A percentile compares a stretch with the other conserved stretches of the same genome.
phyloP scores from a whole-genome alignment of 257 asterid species.

The Solanum chmielewskii region DNA sequence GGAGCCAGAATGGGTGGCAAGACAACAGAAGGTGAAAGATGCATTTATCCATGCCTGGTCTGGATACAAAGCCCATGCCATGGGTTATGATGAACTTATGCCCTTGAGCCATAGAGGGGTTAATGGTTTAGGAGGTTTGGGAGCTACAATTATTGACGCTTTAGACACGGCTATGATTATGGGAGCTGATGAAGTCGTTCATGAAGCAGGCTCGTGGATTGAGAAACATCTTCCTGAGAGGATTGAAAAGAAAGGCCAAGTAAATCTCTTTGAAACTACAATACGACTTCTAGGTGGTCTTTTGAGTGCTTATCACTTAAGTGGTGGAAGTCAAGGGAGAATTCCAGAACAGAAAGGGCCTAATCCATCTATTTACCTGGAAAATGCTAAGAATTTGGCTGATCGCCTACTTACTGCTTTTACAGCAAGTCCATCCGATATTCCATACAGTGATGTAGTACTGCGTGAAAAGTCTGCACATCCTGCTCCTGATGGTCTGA shows the following conservation, averaged over 20 bases:
- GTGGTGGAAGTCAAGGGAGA: slow-evolving; percentile 54
- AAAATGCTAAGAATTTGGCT: slow-evolving; percentile 79
- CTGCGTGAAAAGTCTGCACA: slow-evolving; percentile 67
- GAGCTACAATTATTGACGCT: slow-evolving; percentile 91
- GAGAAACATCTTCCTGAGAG: slow-evolving; percentile 62
- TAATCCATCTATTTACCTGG: slow-evolving; percentile 66
- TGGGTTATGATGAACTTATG: slow-evolving; percentile 97
- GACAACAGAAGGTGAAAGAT: slow-evolving; percentile 71
- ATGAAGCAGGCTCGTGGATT: slow-evolving; percentile 89
- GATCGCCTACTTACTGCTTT: slow-evolving; percentile 80
- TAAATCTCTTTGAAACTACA: slow-evolving; percentile 89
- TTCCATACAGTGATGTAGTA: slow-evolving; percentile 85
- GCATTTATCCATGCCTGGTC: slow-evolving; percentile 95
- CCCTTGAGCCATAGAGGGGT: slow-evolving; percentile 71
- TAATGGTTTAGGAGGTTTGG: slow-evolving; percentile 90
- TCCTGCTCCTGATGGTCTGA: slow-evolving; percentile 87
- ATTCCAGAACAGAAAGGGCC: slow-evolving; percentile 46
- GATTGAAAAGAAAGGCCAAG: slow-evolving; percentile 69
- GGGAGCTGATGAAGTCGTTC: slow-evolving; percentile 66
- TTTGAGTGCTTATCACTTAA: slow-evolving; percentile 88
- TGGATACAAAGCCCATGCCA: slow-evolving; percentile 61
- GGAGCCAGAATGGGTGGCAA: slow-evolving; percentile 49
- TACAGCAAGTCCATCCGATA: slow-evolving; percentile 68
- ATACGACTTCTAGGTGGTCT: slow-evolving; percentile 89
- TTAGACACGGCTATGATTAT: slow-evolving; percentile 94